Evolutionary conservation across 148 eudicot species (phyloP).

Genomic region (Chenopodium berlandieri): DNA sequence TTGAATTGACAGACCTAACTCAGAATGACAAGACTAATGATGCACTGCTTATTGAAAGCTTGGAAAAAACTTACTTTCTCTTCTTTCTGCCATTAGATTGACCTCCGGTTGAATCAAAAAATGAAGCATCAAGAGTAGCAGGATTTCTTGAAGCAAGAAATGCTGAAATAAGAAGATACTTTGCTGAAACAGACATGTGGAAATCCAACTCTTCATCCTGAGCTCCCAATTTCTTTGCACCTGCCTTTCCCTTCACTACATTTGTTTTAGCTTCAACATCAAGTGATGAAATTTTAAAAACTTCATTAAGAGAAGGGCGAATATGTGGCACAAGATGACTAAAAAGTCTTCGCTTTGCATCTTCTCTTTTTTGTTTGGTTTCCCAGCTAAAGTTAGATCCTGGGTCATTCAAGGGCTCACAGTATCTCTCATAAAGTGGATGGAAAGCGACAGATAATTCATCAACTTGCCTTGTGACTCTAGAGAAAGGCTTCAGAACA

Average conservation of each 20-base stretch:
- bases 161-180: slow-evolving; percentile 91
- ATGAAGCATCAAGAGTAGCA: slow-evolving; percentile 91
- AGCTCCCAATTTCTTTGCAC: slow-evolving; percentile 37
- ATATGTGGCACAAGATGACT: slow-evolving; percentile 67
- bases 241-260: slow-evolving; percentile 39
- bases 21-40: background rate
- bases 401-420: slow-evolving; percentile 38
- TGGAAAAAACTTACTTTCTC: slow-evolving; percentile 56
- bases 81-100: slow-evolving; percentile 63
- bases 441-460: slow-evolving; percentile 58
- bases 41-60: background rate
- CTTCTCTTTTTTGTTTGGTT: slow-evolving; percentile 54
- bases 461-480: slow-evolving; percentile 69
- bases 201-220: slow-evolving; percentile 67
- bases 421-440: slow-evolving; percentile 57
- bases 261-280: slow-evolving; percentile 37
- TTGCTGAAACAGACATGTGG: slow-evolving; percentile 84
- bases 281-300: slow-evolving; percentile 42
- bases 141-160: slow-evolving; percentile 96
- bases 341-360: slow-evolving; percentile 61
- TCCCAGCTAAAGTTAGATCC: slow-evolving; percentile 51
- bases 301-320: slow-evolving; percentile 52
- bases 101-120: slow-evolving; percentile 94
- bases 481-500: slow-evolving; percentile 70
- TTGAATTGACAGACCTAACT: background rate